Percentiles rank a stretch among this genome's conserved stretches.
Evolutionary conservation across 1,284 basidiomycete genomes (phyloP).

Genomic region (Apiotrichum veenhuisii): DNA sequence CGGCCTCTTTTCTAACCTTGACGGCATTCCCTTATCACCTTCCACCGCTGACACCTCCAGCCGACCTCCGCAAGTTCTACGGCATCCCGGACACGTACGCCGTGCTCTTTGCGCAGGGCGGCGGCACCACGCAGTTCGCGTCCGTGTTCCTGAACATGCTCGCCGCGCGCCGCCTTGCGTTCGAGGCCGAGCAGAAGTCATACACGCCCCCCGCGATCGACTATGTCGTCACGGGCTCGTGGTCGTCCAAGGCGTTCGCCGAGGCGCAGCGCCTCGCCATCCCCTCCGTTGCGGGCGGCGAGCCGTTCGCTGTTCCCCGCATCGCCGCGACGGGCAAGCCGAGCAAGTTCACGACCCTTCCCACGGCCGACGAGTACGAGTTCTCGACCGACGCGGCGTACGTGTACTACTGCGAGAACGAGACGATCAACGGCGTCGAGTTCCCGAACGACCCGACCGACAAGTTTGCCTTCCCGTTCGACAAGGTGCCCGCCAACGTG

Average conservation of each 20-base stretch:
- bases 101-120: constrained; percentile 87
- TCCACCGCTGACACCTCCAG: constrained; percentile 19
- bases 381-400: constrained; percentile 75
- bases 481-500: constrained; percentile 61
- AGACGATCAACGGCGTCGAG: constrained; percentile 95
- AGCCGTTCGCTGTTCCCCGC: constrained; percentile 57
- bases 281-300: constrained; percentile 40
- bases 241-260: constrained; percentile 79
- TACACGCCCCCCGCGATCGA: constrained; percentile 57
- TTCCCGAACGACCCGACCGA: constrained; percentile 69
- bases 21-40: not conserved
- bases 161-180: constrained; percentile 54
- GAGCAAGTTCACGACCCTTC: constrained; percentile 76
- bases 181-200: constrained; percentile 52
- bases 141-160: constrained; percentile 84
- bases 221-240: constrained; percentile 86
- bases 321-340: constrained; percentile 65
- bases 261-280: constrained; percentile 67
- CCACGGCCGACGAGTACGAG: constrained; percentile 66
- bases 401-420: constrained; percentile 99
- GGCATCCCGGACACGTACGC: constrained; percentile 76
- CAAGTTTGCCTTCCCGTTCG: constrained; percentile 82
- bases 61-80: constrained; percentile 68
- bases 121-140: constrained; percentile 84
- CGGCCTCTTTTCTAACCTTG: not conserved